Conservation (phyloP, 768 basidiomycete genomes). For the Termitomyces heimii region DNA sequence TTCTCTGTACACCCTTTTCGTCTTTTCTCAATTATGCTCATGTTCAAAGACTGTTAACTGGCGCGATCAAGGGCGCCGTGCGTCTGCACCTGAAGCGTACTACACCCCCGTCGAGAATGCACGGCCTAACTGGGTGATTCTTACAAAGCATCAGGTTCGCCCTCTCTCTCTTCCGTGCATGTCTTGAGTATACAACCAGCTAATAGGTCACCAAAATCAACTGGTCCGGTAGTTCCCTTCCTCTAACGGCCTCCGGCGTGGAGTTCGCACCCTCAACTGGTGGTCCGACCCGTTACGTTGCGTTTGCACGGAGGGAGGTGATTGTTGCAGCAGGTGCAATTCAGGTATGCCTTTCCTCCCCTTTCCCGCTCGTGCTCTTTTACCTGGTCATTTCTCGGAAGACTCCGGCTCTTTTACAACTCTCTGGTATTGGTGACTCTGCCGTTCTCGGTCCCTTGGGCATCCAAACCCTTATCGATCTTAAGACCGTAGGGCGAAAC, state of each 20-base stretch:
- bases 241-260: slow-evolving; percentile 39
- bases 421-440: slow-evolving; percentile 53
- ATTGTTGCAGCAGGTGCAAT: slow-evolving; percentile 51
- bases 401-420: slow-evolving; percentile 43
- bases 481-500: slow-evolving; percentile 48
- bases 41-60: slow-evolving; percentile 34
- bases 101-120: slow-evolving; percentile 43
- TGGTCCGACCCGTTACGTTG: slow-evolving; percentile 31
- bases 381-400: slow-evolving; percentile 3
- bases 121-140: slow-evolving; percentile 44
- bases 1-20: background rate
- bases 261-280: slow-evolving; percentile 36
- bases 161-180: background rate
- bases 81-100: slow-evolving; percentile 50
- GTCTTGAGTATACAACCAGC: background rate
- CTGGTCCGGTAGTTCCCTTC: slow-evolving; percentile 25
- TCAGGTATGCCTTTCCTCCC: slow-evolving; percentile 17
- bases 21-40: background rate
- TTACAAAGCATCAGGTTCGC: slow-evolving; percentile 33
- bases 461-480: slow-evolving; percentile 38
- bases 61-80: slow-evolving; percentile 44
- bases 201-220: slow-evolving; percentile 39
- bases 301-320: slow-evolving; percentile 40
- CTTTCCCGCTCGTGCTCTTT: background rate
- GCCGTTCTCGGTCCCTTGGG: slow-evolving; percentile 37